Evolutionary conservation across 768 basidiomycete species (phyloP).

Genomic region (Leccinum incarnatum): DNA sequence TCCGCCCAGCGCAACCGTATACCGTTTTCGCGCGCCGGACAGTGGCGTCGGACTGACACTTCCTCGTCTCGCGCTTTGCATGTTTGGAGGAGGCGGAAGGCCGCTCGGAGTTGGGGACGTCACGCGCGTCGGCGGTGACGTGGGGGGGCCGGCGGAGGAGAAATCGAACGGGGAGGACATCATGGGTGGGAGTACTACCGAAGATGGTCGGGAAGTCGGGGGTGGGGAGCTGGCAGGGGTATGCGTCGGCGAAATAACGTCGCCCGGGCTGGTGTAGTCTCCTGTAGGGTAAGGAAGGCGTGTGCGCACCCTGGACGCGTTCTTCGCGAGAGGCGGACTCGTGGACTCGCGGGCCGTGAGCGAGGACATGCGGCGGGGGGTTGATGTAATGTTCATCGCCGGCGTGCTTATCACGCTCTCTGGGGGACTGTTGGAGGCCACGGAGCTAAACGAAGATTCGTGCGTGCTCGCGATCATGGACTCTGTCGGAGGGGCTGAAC

Average conservation of each 20-base stretch:
- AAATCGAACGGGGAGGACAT: slow-evolving; percentile 23
- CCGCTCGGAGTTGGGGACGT: slow-evolving; percentile 26
- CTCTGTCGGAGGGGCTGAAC: slow-evolving; percentile 43
- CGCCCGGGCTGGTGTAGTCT: slow-evolving; percentile 71
- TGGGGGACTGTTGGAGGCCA: slow-evolving; percentile 13
- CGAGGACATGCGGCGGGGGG: slow-evolving; percentile 31
- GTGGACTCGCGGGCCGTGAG: slow-evolving; percentile 60
- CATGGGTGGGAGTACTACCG: slow-evolving; percentile 39
- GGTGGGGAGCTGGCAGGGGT: slow-evolving; percentile 51
- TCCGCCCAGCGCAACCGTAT: slow-evolving; percentile 81
- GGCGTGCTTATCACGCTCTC: slow-evolving; percentile 16
- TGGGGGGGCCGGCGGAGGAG: slow-evolving; percentile 2
- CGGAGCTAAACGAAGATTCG: slow-evolving; percentile 24
- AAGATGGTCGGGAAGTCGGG: slow-evolving; percentile 38
- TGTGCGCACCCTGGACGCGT: slow-evolving; percentile 30
- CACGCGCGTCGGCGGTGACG: slow-evolving; percentile 24
- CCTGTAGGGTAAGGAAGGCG: slow-evolving; percentile 81
- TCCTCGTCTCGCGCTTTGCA: slow-evolving; percentile 39
- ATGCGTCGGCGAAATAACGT: slow-evolving; percentile 34
- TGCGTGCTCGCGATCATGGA: slow-evolving; percentile 41
- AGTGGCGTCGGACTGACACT: slow-evolving; percentile 71
- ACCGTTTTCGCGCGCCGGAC: slow-evolving; percentile 58
- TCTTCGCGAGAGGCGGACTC: slow-evolving; percentile 53
- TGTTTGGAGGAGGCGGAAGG: slow-evolving; percentile 45
- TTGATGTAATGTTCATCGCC: slow-evolving; percentile 16